A percentile compares a stretch with the other conserved stretches of the same genome.
phyloP scores from a whole-genome alignment of 1,284 basidiomycete genomes.

The Microbotryomycetes sp. region DNA sequence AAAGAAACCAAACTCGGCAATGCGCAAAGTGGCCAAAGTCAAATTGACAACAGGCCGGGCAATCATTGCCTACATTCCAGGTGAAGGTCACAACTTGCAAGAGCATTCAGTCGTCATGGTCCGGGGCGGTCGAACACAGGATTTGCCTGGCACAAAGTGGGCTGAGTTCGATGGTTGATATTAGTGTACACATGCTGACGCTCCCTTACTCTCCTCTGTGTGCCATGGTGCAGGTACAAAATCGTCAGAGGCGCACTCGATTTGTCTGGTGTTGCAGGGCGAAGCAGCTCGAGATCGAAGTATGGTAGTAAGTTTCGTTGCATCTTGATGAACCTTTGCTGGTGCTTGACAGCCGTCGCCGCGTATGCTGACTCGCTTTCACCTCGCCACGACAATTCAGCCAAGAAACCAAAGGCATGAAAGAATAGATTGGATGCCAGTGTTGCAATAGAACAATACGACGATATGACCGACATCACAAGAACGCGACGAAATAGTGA shows the following conservation, averaged over 20 bases:
- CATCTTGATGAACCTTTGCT: neutral
- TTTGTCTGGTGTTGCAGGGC: conserved; percentile 80
- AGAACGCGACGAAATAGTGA: too few species aligned
- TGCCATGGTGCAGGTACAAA: conserved; percentile 68
- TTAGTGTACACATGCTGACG: neutral
- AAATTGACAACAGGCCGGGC: conserved; percentile 86
- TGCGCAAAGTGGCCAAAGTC: conserved; percentile 92
- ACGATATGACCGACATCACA: too few species aligned
- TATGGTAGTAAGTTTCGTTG: conserved; percentile 69
- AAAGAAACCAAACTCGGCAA: conserved; percentile 98
- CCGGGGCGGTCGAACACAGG: conserved; percentile 89
- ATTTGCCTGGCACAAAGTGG: conserved; percentile 91
- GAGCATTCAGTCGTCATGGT: conserved; percentile 90
- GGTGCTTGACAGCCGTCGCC: too few species aligned
- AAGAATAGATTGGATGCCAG: neutral
- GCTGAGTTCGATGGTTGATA: conserved; percentile 40
- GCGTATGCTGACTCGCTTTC: conserved; percentile 39
- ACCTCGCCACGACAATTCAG: conserved; percentile 46
- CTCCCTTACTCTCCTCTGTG: neutral
- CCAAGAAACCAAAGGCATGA: conserved; percentile 69
- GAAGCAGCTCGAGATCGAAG: conserved; percentile 75
- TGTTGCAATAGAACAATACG: too few species aligned
- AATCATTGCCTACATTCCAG: conserved; percentile 89
- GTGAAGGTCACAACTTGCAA: conserved; percentile 96
- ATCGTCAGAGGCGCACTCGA: conserved; percentile 89